phyloP scores from a whole-genome alignment of 495 filamentous ascomycete genomes.

The Cryomyces minteri region DNA sequence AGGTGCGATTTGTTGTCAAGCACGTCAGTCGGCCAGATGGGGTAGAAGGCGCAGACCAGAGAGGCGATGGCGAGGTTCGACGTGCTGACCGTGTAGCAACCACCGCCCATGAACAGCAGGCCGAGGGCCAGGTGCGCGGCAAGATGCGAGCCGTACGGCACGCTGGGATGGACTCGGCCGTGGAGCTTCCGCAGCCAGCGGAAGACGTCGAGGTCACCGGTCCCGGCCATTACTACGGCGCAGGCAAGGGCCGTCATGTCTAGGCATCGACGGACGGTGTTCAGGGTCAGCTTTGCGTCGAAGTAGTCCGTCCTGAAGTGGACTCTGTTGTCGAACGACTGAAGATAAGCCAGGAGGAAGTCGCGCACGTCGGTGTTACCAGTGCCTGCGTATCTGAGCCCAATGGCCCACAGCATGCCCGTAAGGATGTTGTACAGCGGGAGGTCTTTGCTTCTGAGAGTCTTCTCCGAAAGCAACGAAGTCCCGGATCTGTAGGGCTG shows the following conservation, averaged over 20 bases:
- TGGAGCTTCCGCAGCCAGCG: constrained; percentile 77
- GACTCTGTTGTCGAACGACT: constrained; percentile 70
- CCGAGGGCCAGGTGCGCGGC: constrained; percentile 86
- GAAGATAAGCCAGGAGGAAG: constrained; percentile 65
- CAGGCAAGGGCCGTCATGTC: constrained; percentile 63
- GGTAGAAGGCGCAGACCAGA: constrained; percentile 83
- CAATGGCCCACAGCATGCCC: constrained; percentile 72
- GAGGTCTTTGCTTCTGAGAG: constrained; percentile 56
- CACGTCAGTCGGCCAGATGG: constrained; percentile 70
- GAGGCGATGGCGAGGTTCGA: constrained; percentile 72
- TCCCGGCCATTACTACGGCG: constrained; percentile 89
- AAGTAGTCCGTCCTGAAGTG: constrained; percentile 72
- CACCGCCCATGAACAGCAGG: constrained; percentile 76
- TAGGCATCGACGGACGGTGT: constrained; percentile 76
- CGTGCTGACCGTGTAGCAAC: constrained; percentile 80
- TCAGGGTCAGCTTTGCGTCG: constrained; percentile 62
- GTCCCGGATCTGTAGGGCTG: constrained; percentile 37
- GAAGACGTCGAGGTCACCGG: constrained; percentile 76
- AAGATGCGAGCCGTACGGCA: constrained; percentile 82
- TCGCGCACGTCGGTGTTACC: constrained; percentile 53
- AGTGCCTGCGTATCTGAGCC: constrained; percentile 75
- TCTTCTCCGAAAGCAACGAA: constrained; percentile 30
- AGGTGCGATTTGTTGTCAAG: constrained; percentile 88
- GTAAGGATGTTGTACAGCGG: constrained; percentile 86
- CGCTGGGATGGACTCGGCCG: constrained; percentile 68